These are phyloP conservation scores for Clarireedia hainanense DNA, from an alignment of 2,329 filamentous ascomycete genomes.

Conservation along the genomic window DNA sequence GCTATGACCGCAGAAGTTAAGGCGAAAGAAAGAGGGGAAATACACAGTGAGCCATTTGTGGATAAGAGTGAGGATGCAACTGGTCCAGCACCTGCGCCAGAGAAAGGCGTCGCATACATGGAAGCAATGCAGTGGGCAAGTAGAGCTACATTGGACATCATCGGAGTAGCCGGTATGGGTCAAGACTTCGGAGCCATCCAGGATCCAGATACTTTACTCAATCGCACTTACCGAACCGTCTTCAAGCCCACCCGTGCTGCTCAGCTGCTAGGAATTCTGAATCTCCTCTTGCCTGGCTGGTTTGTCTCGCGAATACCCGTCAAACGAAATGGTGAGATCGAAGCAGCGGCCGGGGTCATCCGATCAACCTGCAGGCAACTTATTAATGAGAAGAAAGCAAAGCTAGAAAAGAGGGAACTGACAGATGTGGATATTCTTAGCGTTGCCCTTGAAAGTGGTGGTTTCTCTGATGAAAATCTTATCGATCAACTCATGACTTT, in stretches of 20 bases:
- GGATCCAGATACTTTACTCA: conserved; percentile 52
- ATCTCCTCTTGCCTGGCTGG: conserved; percentile 54
- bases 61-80: conserved; percentile 4
- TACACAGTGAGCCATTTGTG: conserved; percentile 24
- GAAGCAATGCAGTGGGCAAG: conserved; percentile 57
- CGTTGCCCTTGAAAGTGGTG: conserved; percentile 68
- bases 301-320: conserved; percentile 58
- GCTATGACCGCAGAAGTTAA: conserved; percentile 49
- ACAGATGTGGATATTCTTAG: conserved; percentile 68
- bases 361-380: conserved; percentile 60
- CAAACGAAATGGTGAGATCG: conserved; percentile 59
- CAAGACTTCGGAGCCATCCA: conserved; percentile 60
- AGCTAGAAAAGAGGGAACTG: conserved; percentile 40
- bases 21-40: conserved; percentile 34
- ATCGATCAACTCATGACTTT: conserved; percentile 89
- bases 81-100: neutral
- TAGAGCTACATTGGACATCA: conserved; percentile 66
- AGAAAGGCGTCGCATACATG: conserved; percentile 35
- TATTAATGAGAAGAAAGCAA: conserved; percentile 60
- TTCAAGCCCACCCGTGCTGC: conserved; percentile 46
- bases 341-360: conserved; percentile 48
- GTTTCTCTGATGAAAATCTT: conserved; percentile 71
- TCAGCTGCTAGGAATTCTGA: conserved; percentile 48
- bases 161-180: conserved; percentile 64
- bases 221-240: conserved; percentile 46